A percentile compares a stretch with the other conserved stretches of the same genome.
These are phyloP conservation scores for Trichoderma koningii DNA, from an alignment of 2,329 filamentous ascomycete species.

Conservation along the genomic window DNA sequence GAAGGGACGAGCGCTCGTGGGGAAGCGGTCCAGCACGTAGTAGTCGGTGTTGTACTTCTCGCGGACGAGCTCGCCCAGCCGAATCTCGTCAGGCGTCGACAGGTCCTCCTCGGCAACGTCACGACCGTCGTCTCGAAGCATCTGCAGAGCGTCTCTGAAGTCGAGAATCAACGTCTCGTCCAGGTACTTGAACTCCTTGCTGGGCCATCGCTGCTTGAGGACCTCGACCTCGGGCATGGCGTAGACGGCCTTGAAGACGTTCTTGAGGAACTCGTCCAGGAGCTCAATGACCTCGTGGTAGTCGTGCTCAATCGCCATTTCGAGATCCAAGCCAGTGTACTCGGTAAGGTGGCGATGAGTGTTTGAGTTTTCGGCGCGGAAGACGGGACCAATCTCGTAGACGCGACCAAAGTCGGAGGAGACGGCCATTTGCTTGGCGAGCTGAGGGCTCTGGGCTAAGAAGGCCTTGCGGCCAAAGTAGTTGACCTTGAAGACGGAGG, in stretches of 20 bases:
- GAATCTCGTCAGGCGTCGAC: conserved; percentile 82
- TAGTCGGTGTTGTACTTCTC: conserved; percentile 88
- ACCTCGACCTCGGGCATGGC: conserved; percentile 69
- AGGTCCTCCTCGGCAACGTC: conserved; percentile 76
- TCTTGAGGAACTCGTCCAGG: conserved; percentile 79
- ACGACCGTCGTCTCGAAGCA: conserved; percentile 82
- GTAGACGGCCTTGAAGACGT: conserved; percentile 56
- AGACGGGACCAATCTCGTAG: conserved; percentile 73
- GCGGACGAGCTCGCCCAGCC: conserved; percentile 80
- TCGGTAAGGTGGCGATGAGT: conserved; percentile 93
- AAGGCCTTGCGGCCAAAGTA: conserved; percentile 89
- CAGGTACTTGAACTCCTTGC: conserved; percentile 82
- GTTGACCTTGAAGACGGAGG: conserved; percentile 87
- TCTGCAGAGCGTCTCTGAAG: conserved; percentile 75
- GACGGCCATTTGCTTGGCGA: conserved; percentile 92
- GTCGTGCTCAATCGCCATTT: conserved; percentile 87
- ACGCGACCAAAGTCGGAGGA: conserved; percentile 86
- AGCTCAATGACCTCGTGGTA: conserved; percentile 84
- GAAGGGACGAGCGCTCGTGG: conserved; percentile 79
- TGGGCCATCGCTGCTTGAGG: conserved; percentile 81
- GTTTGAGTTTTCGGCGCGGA: conserved; percentile 93
- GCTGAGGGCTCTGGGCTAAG: conserved; percentile 85
- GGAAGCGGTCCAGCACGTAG: conserved; percentile 94
- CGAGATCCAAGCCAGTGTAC: conserved; percentile 88
- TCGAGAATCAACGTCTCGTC: conserved; percentile 81